A percentile compares a stretch with the other conserved stretches of the same genome.
These are phyloP conservation scores for Pleurotus tuber-regium DNA, from an alignment of 768 basidiomycete genomes.

Conservation along the genomic window DNA sequence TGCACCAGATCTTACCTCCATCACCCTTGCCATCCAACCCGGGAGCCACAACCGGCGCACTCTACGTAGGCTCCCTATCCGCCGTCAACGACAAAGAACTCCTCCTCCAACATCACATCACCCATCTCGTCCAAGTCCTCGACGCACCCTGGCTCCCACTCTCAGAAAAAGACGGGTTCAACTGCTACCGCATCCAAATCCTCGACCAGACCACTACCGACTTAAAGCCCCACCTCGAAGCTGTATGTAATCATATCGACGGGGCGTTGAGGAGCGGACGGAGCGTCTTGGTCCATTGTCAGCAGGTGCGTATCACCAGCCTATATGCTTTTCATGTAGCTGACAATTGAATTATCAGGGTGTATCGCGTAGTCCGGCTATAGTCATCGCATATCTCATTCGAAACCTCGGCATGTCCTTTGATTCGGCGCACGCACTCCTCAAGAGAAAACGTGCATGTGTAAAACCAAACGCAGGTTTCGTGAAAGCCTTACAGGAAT, in stretches of 20 bases:
- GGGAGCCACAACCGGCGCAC: slow-evolving; percentile 39
- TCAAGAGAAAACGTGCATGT: slow-evolving; percentile 67
- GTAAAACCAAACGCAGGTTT: slow-evolving; percentile 80
- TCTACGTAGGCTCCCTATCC: slow-evolving; percentile 68
- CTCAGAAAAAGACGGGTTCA: slow-evolving; percentile 43
- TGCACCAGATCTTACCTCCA: slow-evolving; percentile 67
- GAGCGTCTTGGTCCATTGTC: slow-evolving; percentile 77
- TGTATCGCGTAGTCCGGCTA: slow-evolving; percentile 71
- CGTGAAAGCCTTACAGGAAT: slow-evolving; percentile 54
- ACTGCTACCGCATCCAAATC: slow-evolving; percentile 66
- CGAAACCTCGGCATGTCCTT: slow-evolving; percentile 71
- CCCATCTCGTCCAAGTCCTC: slow-evolving; percentile 64
- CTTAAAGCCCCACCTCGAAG: slow-evolving; percentile 65
- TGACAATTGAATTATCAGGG: slow-evolving; percentile 41
- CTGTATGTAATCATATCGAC: slow-evolving; percentile 66
- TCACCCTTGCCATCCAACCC: slow-evolving; percentile 23
- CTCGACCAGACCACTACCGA: slow-evolving; percentile 61
- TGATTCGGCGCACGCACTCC: slow-evolving; percentile 57
- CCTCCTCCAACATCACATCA: slow-evolving; percentile 48
- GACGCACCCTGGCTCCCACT: slow-evolving; percentile 63
- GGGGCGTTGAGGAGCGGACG: slow-evolving; percentile 54
- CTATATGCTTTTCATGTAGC: slow-evolving; percentile 11
- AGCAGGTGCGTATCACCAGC: slow-evolving; percentile 54
- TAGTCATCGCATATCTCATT: slow-evolving; percentile 83
- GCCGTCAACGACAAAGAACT: slow-evolving; percentile 56